These are phyloP conservation scores for Polyporus arcularius DNA, from an alignment of 768 basidiomycete genomes.

Conservation along the genomic window DNA sequence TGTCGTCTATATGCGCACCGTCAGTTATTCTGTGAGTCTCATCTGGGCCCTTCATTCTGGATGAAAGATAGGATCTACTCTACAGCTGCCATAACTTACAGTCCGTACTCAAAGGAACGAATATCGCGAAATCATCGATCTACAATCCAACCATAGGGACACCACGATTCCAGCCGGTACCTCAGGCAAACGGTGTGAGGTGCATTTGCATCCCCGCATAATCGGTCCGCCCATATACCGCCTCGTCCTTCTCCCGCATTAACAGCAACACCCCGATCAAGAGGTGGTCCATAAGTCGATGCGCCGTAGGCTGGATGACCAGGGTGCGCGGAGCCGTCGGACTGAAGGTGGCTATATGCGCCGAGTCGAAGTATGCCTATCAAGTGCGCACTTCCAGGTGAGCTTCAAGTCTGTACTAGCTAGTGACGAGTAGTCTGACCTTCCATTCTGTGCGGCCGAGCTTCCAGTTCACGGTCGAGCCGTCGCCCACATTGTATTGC, in stretches of 20 bases:
- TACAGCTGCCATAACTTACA: too few species aligned
- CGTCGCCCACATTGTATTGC: constrained; percentile 23
- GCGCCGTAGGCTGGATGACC: constrained; percentile 23
- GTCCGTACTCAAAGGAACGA: too few species aligned
- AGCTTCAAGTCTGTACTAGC: neutral
- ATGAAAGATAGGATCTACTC: too few species aligned
- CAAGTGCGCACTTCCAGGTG: neutral
- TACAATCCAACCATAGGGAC: too few species aligned
- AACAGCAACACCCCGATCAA: constrained; percentile 24
- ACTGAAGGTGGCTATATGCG: constrained; percentile 21
- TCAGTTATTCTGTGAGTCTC: too few species aligned
- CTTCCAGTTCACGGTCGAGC: constrained; percentile 25
- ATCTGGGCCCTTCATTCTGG: too few species aligned
- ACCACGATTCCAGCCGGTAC: neutral
- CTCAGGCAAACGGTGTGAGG: neutral
- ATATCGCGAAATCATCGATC: too few species aligned
- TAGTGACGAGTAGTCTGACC: constrained; percentile 9
- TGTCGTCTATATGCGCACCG: too few species aligned
- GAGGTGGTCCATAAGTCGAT: constrained; percentile 24
- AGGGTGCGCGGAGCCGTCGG: constrained; percentile 20
- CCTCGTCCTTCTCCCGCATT: constrained; percentile 25
- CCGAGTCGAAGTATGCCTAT: constrained; percentile 19
- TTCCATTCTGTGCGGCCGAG: constrained; percentile 22
- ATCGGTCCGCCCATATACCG: constrained; percentile 3
- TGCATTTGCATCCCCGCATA: neutral